Conservation (phyloP, 495 filamentous ascomycete species). For the Daldinia concentrica region DNA sequence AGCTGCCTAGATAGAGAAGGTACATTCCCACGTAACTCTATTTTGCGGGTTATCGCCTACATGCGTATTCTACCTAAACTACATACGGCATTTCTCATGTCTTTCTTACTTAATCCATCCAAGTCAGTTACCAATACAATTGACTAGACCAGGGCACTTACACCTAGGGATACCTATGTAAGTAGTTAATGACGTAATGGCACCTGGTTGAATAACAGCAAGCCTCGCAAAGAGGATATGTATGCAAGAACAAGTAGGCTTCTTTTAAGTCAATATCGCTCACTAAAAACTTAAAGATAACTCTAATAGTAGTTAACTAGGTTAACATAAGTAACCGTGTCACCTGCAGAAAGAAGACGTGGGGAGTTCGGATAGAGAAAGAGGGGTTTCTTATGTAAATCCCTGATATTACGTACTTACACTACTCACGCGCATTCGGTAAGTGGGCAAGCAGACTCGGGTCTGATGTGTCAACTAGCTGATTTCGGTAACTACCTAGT, state of each 20-base stretch:
- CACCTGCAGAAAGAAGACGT: constrained; percentile 13
- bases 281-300: neutral
- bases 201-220: constrained; percentile 4
- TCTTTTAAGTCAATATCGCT: neutral
- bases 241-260: neutral
- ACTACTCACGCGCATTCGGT: neutral
- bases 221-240: constrained; percentile 1
- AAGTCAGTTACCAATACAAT: neutral
- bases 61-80: constrained; percentile 1
- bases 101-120: constrained; percentile 6
- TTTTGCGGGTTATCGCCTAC: neutral
- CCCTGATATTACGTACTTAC: constrained; percentile 42
- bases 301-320: neutral
- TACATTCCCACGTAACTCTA: constrained; percentile 13
- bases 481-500: neutral
- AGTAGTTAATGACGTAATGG: constrained; percentile 16
- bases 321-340: neutral
- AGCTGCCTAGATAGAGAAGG: neutral
- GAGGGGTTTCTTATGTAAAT: constrained; percentile 37
- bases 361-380: constrained; percentile 27
- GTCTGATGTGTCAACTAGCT: neutral
- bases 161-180: neutral
- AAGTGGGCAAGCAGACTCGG: neutral
- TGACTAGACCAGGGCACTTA: neutral
- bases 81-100: neutral